A percentile compares a stretch with the other conserved stretches of the same genome.
Conservation (phyloP, 2,329 filamentous ascomycete genomes). For the Clarireedia sp. region DNA sequence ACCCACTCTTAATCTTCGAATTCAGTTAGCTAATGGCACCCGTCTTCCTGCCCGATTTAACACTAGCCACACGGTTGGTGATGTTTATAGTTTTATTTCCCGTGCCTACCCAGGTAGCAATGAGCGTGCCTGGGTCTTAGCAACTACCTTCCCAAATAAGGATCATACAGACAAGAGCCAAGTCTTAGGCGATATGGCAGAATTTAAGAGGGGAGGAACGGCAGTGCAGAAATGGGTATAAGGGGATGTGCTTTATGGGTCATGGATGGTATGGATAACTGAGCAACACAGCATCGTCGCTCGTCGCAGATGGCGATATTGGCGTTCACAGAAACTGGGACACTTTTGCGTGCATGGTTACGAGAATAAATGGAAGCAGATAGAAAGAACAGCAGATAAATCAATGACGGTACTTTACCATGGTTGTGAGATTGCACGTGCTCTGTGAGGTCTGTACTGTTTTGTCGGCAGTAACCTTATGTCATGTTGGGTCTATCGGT, state of each 20-base stretch:
- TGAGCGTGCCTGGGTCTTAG: constrained; percentile 61
- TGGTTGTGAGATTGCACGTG: too few species aligned
- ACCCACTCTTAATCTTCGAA: constrained; percentile 63
- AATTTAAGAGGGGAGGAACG: constrained; percentile 59
- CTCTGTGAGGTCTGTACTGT: too few species aligned
- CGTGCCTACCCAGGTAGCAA: constrained; percentile 51
- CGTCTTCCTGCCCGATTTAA: constrained; percentile 76
- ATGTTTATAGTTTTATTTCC: constrained; percentile 68
- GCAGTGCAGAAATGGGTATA: constrained; percentile 51
- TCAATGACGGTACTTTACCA: too few species aligned
- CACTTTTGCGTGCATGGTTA: not conserved
- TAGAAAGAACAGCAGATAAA: too few species aligned
- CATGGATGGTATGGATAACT: not conserved
- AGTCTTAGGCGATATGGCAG: constrained; percentile 50
- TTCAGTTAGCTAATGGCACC: constrained; percentile 71
- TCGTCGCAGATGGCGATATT: not conserved
- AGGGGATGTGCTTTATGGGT: not conserved
- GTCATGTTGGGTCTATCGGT: too few species aligned
- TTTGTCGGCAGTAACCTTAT: too few species aligned
- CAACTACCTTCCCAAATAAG: constrained; percentile 77
- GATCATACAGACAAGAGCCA: constrained; percentile 62
- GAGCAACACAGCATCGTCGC: not conserved
- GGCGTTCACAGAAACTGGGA: not conserved
- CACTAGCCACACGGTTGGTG: constrained; percentile 66
- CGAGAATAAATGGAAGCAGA: too few species aligned